Evolutionary conservation across 805 yeast genomes (phyloP).

Genomic region (Kodamaea lidongshanica): DNA sequence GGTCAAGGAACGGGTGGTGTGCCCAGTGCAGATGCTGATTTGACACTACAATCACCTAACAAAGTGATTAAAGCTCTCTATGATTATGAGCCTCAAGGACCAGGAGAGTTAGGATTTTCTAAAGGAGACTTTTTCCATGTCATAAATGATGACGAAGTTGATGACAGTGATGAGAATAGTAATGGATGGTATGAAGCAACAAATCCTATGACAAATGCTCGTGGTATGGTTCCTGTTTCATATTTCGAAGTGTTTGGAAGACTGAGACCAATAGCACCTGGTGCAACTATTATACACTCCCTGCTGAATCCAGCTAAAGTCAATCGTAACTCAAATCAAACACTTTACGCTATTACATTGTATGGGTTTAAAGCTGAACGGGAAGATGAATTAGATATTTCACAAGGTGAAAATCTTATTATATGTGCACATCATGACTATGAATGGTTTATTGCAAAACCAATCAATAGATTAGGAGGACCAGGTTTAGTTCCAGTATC

Average conservation of each 20-base stretch:
- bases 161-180: conserved; percentile 41
- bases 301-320: conserved; percentile 14
- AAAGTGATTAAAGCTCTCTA: conserved; percentile 79
- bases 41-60: conserved; percentile 51
- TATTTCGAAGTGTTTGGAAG: conserved; percentile 76
- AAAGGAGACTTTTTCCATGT: conserved; percentile 91
- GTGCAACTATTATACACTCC: conserved; percentile 1
- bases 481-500: conserved; percentile 94
- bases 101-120: conserved; percentile 70
- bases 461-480: conserved; percentile 90
- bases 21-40: conserved; percentile 13
- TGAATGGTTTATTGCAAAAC: conserved; percentile 98
- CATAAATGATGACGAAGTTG: conserved; percentile 21
- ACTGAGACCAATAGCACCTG: conserved; percentile 35
- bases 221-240: conserved; percentile 83
- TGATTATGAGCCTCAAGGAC: conserved; percentile 71
- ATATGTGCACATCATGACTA: conserved; percentile 93
- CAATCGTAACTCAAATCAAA: conserved; percentile 27
- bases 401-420: conserved; percentile 81
- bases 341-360: conserved; percentile 76
- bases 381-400: conserved; percentile 77
- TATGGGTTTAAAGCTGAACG: conserved; percentile 82
- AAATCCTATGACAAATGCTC: conserved; percentile 69
- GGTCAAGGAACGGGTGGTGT: conserved; percentile 11
- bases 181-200: conserved; percentile 82